Evolutionary conservation across 208 protist genomes (phyloP).

Genomic region (Porcisia deanei): DNA sequence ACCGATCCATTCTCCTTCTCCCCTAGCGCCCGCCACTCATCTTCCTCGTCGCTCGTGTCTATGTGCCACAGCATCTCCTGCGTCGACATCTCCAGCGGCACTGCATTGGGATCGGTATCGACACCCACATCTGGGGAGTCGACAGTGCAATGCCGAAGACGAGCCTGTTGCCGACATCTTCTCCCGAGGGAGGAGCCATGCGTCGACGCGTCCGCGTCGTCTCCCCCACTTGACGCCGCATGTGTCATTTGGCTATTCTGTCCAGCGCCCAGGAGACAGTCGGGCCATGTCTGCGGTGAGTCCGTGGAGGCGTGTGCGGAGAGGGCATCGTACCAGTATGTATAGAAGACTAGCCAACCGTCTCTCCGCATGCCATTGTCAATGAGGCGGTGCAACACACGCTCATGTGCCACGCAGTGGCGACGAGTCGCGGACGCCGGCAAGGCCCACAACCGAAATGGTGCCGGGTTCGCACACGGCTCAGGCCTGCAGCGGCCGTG

Average conservation of each 20-base stretch:
- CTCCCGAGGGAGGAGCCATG: neutral
- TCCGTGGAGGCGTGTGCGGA: neutral
- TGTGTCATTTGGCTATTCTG: neutral
- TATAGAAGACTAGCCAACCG: constrained; percentile 37
- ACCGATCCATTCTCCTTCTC: neutral
- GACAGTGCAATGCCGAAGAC: neutral
- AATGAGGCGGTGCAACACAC: constrained; percentile 6
- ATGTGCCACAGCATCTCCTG: constrained; percentile 21
- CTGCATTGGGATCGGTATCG: neutral
- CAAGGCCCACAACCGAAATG: neutral
- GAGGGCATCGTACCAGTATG: constrained; percentile 36
- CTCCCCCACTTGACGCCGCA: neutral
- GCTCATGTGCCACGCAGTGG: neutral
- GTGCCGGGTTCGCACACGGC: neutral
- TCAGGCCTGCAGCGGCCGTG: neutral
- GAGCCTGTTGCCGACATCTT: neutral
- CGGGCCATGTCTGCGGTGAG: neutral
- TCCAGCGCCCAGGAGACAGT: neutral
- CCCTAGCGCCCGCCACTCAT: neutral
- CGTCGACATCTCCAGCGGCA: neutral
- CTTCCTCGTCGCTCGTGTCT: constrained; percentile 27
- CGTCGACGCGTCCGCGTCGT: neutral
- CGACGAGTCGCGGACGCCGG: neutral
- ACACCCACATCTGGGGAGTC: neutral
- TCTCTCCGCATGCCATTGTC: constrained; percentile 30